phyloP scores from a whole-genome alignment of 2,329 filamentous ascomycete species.

The Cladobotryum mycophilum region DNA sequence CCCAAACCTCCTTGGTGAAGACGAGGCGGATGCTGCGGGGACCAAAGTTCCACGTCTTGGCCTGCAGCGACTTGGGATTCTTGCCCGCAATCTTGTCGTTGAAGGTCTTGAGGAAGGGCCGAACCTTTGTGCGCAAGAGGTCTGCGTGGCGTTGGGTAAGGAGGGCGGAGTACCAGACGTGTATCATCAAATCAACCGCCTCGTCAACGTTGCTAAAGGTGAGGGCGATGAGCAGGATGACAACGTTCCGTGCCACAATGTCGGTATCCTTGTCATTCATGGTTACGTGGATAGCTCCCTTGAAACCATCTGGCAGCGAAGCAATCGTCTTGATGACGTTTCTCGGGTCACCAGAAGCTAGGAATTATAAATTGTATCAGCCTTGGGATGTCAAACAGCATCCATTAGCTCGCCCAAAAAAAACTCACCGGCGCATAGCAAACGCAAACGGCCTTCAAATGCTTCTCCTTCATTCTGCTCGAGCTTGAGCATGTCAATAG shows the following conservation, averaged over 20 bases:
- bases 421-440: conserved; percentile 3
- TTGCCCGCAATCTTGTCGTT: neutral
- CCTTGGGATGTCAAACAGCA: too few relatives aligned
- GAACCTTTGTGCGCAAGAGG: neutral
- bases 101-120: neutral
- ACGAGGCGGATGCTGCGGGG: neutral
- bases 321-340: conserved; percentile 6
- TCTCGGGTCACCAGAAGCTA: conserved; percentile 3
- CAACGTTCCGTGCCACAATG: conserved; percentile 2
- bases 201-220: conserved; percentile 2
- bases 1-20: neutral
- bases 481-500: conserved; percentile 1
- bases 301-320: neutral
- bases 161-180: conserved; percentile 17
- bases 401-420: neutral
- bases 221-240: conserved; percentile 7
- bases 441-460: neutral
- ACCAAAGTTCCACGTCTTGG: neutral
- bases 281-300: neutral
- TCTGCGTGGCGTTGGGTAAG: conserved; percentile 9
- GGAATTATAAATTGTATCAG: neutral
- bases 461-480: neutral
- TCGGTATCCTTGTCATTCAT: conserved; percentile 2
- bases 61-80: neutral
- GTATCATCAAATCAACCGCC: conserved; percentile 15